These are phyloP conservation scores for Stenocarpella maydis DNA, from an alignment of 2,329 filamentous ascomycete species.

Conservation along the genomic window DNA sequence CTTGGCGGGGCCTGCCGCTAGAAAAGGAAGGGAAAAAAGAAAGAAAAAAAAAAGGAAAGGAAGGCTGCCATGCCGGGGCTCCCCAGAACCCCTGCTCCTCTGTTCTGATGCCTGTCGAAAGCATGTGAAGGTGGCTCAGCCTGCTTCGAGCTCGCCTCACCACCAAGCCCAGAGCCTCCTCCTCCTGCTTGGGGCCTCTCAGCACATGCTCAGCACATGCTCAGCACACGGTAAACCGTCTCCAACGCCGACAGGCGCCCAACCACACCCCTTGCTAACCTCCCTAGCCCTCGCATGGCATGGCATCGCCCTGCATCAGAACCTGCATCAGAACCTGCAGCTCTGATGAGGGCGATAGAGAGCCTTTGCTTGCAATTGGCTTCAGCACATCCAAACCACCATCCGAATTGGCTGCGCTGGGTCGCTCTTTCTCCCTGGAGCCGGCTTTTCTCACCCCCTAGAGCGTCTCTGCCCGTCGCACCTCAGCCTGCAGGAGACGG, in stretches of 20 bases:
- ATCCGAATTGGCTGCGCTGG: conserved; percentile 9
- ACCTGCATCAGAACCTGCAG: conserved; percentile 20
- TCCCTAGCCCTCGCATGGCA: conserved; percentile 5
- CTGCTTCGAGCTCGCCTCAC: neutral
- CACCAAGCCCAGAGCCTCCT: no score
- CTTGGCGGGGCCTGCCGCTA: neutral
- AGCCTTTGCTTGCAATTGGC: conserved; percentile 6
- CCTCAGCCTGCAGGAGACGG: neutral
- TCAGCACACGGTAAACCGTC: no score
- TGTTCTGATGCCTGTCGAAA: conserved; percentile 26
- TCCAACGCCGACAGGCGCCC: neutral
- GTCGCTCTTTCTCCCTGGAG: neutral
- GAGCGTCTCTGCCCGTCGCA: conserved; percentile 6
- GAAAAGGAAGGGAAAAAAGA: neutral
- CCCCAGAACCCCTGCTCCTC: neutral
- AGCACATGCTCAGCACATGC: no score
- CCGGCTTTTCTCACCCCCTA: neutral
- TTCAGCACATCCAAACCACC: conserved; percentile 9
- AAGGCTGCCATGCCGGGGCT: conserved; percentile 5
- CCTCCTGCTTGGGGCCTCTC: no score
- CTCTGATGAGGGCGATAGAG: conserved; percentile 12
- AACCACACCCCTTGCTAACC: neutral
- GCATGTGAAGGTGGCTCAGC: conserved; percentile 25
- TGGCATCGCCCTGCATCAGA: conserved; percentile 23
- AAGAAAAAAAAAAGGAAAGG: conserved; percentile 4